phyloP scores from a whole-genome alignment of 2,329 filamentous ascomycete species.

The Cordyceps cicadae region DNA sequence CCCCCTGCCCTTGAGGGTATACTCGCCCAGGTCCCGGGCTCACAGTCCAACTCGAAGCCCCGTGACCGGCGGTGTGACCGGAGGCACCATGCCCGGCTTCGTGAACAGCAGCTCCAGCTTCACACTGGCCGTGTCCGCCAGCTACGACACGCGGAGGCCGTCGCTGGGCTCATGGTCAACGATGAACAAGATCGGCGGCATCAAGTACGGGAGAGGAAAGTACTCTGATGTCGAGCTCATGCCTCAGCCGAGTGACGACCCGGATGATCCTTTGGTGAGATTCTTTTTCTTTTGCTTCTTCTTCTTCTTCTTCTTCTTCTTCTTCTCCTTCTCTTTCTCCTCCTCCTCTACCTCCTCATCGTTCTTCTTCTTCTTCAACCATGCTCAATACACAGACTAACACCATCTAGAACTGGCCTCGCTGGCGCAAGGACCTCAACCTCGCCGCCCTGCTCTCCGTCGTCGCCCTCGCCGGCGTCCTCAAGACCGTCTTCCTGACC shows the following conservation, averaged over 20 bases:
- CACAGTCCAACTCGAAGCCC: not conserved
- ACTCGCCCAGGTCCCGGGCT: constrained; percentile 1
- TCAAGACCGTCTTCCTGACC: constrained; percentile 46
- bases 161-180: constrained; percentile 15
- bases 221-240: constrained; percentile 37
- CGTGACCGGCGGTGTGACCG: not conserved
- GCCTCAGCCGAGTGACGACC: constrained; percentile 48
- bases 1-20: not conserved
- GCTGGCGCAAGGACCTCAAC: constrained; percentile 44
- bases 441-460: constrained; percentile 39
- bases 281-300: not conserved
- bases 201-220: constrained; percentile 41
- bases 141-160: constrained; percentile 6
- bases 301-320: not conserved
- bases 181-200: constrained; percentile 17
- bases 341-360: not conserved
- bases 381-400: not conserved
- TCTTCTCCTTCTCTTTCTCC: not conserved
- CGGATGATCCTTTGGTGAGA: constrained; percentile 45
- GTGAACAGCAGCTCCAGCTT: constrained; percentile 5
- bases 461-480: constrained; percentile 38
- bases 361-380: too few relatives aligned
- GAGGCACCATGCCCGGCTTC: not conserved
- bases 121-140: not conserved
- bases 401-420: constrained; percentile 43